Conservation (phyloP, 352 stramenopile species). For the Phytophthora sansomeana region DNA sequence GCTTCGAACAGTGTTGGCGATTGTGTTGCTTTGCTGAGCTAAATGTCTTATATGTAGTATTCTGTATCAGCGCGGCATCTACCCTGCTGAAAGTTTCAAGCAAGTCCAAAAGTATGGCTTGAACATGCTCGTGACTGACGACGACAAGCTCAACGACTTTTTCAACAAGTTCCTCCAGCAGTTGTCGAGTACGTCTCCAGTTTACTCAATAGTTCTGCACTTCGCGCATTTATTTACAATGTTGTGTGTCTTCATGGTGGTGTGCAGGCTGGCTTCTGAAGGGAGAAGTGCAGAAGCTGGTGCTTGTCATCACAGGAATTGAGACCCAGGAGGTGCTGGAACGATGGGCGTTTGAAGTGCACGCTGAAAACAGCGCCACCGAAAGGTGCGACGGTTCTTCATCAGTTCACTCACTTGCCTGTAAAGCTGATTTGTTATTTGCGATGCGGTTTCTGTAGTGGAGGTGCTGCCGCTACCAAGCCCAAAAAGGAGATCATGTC, state of each 20-base stretch:
- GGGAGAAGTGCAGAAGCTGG: conserved; percentile 96
- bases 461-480: conserved; percentile 58
- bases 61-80: conserved; percentile 97
- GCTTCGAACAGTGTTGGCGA: conserved; percentile 1
- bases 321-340: conserved; percentile 98
- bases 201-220: not conserved
- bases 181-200: conserved; percentile 69
- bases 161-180: conserved; percentile 94
- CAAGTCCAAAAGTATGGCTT: conserved; percentile 98
- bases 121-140: conserved; percentile 97
- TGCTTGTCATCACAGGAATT: conserved; percentile 98
- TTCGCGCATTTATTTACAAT: not conserved
- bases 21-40: conserved; percentile 10
- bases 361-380: conserved; percentile 63
- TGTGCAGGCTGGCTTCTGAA: conserved; percentile 93
- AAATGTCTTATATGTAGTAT: conserved; percentile 64
- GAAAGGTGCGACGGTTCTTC: conserved; percentile 40
- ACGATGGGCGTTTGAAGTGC: conserved; percentile 98
- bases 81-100: conserved; percentile 98
- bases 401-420: not conserved
- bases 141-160: conserved; percentile 97
- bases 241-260: not conserved
- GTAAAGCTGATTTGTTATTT: not conserved
- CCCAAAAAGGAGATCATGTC: conserved; percentile 95
- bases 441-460: conserved; percentile 4